These are phyloP conservation scores for Tetraselmis striata DNA, from an alignment of 139 green algal genomes.

Conservation along the genomic window DNA sequence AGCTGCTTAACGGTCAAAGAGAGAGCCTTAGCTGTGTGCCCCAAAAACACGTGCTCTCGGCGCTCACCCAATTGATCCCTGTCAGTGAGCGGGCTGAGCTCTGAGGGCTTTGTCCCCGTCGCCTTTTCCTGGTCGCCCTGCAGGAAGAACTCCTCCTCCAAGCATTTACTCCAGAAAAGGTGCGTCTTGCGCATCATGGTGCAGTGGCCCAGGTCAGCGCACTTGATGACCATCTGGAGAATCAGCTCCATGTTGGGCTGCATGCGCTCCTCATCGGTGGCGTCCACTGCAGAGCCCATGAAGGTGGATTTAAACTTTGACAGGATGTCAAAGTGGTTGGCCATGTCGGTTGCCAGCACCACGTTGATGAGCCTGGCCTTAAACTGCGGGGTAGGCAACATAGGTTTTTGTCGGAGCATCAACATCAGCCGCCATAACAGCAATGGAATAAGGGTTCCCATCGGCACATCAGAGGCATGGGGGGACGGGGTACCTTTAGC, in stretches of 20 bases:
- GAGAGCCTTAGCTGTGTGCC: too few species aligned
- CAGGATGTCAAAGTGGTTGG: conserved; percentile 47
- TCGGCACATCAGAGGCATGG: not conserved
- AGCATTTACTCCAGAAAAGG: conserved; percentile 33
- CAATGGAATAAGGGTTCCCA: not conserved
- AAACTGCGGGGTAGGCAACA: not conserved
- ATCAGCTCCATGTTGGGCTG: conserved; percentile 17
- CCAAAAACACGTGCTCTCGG: not conserved
- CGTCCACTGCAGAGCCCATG: conserved; percentile 1
- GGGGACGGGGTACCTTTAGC: not conserved
- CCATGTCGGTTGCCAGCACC: conserved; percentile 52
- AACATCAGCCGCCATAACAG: not conserved
- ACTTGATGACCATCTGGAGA: conserved; percentile 51
- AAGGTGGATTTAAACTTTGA: conserved; percentile 35
- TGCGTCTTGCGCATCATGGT: conserved; percentile 18
- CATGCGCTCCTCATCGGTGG: too few species aligned
- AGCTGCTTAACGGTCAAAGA: not conserved
- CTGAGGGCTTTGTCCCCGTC: too few species aligned
- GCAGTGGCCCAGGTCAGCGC: conserved; percentile 45
- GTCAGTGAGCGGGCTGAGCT: too few species aligned
- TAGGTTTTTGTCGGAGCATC: not conserved
- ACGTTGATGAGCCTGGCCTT: conserved; percentile 31
- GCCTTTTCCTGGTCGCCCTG: conserved; percentile 54
- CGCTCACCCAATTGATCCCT: too few species aligned
- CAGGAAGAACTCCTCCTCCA: conserved; percentile 57